These are phyloP conservation scores for Thuja plicata DNA, from an alignment of 83 land plant genomes.

Conservation along the genomic window DNA sequence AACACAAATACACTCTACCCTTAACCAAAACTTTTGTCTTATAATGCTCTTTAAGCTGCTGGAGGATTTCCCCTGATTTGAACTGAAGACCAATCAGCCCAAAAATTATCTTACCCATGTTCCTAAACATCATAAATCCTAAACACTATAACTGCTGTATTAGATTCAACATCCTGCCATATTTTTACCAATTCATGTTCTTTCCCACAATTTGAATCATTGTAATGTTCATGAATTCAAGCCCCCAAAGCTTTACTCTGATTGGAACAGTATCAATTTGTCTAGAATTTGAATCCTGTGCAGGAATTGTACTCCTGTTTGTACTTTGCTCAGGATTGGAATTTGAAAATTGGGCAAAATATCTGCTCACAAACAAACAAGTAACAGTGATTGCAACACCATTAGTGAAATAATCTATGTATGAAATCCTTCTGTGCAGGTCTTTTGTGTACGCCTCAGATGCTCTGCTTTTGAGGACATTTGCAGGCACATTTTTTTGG, in stretches of 20 bases:
- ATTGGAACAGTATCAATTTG: not conserved
- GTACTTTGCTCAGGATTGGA: no score
- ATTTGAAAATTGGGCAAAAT: no score
- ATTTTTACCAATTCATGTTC: not conserved
- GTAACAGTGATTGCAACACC: not conserved
- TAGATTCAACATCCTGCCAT: not conserved
- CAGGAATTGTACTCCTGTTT: not conserved
- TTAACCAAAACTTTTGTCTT: not conserved
- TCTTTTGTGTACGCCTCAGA: not conserved
- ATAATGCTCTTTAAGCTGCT: not conserved
- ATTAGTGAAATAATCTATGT: not conserved
- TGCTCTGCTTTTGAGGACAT: no score
- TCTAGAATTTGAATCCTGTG: no score
- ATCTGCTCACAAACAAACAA: not conserved
- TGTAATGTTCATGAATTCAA: not conserved
- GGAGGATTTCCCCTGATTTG: not conserved
- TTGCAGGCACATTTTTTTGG: no score
- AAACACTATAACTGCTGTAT: not conserved
- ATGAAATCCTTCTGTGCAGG: not conserved
- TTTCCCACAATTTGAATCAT: not conserved
- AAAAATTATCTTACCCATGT: not conserved
- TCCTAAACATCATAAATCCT: not conserved
- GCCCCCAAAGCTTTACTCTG: not conserved
- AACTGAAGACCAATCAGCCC: not conserved
- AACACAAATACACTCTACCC: not conserved